Evolutionary conservation across 371 early-diverging fungal genomes (phyloP).

Genomic region (Chytridium lagenaria): DNA sequence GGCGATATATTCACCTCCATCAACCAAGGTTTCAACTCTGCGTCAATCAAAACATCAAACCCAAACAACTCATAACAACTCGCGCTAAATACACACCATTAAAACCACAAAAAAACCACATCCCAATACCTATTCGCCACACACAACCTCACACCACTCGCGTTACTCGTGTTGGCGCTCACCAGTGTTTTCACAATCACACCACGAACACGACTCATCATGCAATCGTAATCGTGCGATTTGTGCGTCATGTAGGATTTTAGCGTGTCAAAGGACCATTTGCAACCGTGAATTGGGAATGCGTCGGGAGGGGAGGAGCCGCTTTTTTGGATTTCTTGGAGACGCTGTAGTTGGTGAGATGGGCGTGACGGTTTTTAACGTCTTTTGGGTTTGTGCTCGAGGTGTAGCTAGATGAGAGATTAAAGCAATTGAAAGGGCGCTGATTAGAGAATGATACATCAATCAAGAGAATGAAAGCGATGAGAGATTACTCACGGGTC

Average conservation of each 20-base stretch:
- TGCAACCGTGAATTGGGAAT: background rate
- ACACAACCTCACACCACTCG: constrained; percentile 38
- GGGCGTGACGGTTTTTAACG: constrained; percentile 40
- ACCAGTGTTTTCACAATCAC: constrained; percentile 45
- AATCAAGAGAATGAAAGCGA: background rate
- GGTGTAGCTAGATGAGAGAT: constrained; percentile 28
- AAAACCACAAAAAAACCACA: background rate
- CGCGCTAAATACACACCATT: constrained; percentile 21
- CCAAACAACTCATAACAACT: constrained; percentile 54
- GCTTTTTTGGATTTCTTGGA: constrained; percentile 29
- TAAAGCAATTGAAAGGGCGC: background rate
- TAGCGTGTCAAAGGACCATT: constrained; percentile 26
- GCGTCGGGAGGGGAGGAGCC: background rate
- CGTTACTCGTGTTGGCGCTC: constrained; percentile 36
- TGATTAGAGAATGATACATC: background rate
- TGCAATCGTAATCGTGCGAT: constrained; percentile 34
- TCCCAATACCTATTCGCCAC: constrained; percentile 27
- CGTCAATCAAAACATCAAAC: constrained; percentile 53
- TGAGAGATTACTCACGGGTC: constrained; percentile 32
- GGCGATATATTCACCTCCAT: constrained; percentile 59
- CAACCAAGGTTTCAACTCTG: constrained; percentile 52
- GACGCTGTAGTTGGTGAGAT: constrained; percentile 52
- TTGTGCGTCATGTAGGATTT: constrained; percentile 35
- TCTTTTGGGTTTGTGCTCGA: constrained; percentile 30
- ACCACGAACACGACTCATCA: constrained; percentile 35